Base-by-base conservation (phyloP, 192 early-diverging fungal species). In the Mortierella antarctica region DNA sequence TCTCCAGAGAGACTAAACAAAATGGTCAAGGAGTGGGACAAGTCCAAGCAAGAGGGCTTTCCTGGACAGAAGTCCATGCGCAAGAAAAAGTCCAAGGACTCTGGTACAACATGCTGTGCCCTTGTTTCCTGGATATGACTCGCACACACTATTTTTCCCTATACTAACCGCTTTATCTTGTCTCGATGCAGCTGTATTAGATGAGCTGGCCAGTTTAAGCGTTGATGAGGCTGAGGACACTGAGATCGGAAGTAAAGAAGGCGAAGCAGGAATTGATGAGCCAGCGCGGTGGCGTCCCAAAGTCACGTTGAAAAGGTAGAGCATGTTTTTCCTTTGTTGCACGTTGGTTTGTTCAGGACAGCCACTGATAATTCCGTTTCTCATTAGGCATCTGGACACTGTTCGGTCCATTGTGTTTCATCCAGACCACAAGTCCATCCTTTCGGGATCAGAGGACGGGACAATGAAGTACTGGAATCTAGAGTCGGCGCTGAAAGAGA, bases 381-480 rank as follows among this genome's bases (percentile, higher is more conserved):
- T 63, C 4, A 4, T 17, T 70, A 79, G 77, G 58, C 77, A 80
- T 39, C 1, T 80, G 48, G 77, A 80, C 48, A 68, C 70, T 50
- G 69, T 80, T 15, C 64, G 70, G 15, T 80, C 77, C 11, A 62
- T 80, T 18, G 70, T 70, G 6, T 72, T 80, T 55, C 77, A 80
- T 58, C 86, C 89, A 15, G 71, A 54, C 17, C 85, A 91, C 44
- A 82, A 83, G 51, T 70, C 87, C 1, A 68, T 95, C 23, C 69
- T 92, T 39, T 89, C 94, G 10, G 93, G 90, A 18, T 93, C 92
- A 8, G 95, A 96, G 69, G 95, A 96, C 79, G 86, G 88, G 12
- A 95, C 94, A 0, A 88, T 91, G 47, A 94, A 92, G 66, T 73
- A 95, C 51, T 94, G 93, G 92, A 89, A 93, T 58, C 67, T 95